Percentiles rank a stretch among this genome's conserved stretches.
These are phyloP conservation scores for Citropsis articulata DNA, from an alignment of 345 rosid genomes.

Conservation along the genomic window DNA sequence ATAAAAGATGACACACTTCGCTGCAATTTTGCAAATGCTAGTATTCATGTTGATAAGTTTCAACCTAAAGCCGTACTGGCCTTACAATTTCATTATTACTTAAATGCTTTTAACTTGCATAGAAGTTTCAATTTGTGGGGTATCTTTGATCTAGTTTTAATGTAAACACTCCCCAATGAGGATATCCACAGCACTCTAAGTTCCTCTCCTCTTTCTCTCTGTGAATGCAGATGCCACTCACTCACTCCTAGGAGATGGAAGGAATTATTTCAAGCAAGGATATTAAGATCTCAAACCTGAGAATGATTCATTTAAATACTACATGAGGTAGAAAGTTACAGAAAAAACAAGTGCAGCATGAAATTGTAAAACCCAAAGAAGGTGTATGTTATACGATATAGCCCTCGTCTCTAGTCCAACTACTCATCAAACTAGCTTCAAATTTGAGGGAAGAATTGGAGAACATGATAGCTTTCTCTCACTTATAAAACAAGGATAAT, in stretches of 20 bases:
- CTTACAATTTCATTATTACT: not conserved
- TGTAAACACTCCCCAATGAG: not conserved
- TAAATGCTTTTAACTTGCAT: not conserved
- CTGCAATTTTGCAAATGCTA: not conserved
- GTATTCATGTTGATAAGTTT: not conserved
- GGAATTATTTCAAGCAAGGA: not conserved
- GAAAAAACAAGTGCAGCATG: not conserved
- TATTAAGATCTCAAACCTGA: not conserved
- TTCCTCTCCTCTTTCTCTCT: not conserved
- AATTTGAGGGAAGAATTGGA: not conserved
- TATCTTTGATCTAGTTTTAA: not conserved
- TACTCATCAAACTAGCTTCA: not conserved
- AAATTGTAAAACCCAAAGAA: not conserved
- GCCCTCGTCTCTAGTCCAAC: not conserved
- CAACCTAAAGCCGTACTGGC: not conserved
- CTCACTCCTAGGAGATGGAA: not conserved
- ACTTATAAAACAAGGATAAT: not conserved
- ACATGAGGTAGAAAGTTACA: not conserved
- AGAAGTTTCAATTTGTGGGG: not conserved
- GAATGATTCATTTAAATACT: not conserved
- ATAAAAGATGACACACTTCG: not conserved
- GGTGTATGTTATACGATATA: not conserved
- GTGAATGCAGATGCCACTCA: not conserved
- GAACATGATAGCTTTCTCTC: not conserved
- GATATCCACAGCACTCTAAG: not conserved